These are phyloP conservation scores for Zasmidium cellare DNA, from an alignment of 2,329 filamentous ascomycete genomes.

Conservation along the genomic window DNA sequence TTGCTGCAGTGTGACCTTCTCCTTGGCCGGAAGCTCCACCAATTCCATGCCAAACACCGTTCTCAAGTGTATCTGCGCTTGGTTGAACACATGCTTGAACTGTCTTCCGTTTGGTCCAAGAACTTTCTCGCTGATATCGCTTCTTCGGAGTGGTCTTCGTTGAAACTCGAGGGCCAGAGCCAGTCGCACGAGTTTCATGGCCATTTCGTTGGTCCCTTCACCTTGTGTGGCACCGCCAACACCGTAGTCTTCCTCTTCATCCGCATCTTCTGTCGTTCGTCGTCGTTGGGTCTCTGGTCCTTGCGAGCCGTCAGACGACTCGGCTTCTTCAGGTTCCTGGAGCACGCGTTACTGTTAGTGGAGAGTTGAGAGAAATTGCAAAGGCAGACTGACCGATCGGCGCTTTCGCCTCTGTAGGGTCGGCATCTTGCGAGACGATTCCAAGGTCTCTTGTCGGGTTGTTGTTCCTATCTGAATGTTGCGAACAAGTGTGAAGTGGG, in stretches of 20 bases:
- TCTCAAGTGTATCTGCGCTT: slow-evolving; percentile 71
- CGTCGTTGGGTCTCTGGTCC: slow-evolving; percentile 34
- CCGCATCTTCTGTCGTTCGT: slow-evolving; percentile 19
- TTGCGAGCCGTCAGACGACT: slow-evolving; percentile 24
- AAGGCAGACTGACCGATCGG: slow-evolving; percentile 25
- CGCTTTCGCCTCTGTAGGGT: slow-evolving; percentile 25
- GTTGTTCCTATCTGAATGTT: too few species aligned
- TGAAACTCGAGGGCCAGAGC: slow-evolving; percentile 63
- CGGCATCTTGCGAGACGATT: slow-evolving; percentile 12
- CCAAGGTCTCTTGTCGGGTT: too few species aligned
- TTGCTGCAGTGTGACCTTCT: slow-evolving; percentile 79
- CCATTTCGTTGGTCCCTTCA: slow-evolving; percentile 44
- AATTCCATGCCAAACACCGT: slow-evolving; percentile 89
- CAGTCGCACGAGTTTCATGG: slow-evolving; percentile 63
- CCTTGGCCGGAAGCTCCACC: slow-evolving; percentile 75
- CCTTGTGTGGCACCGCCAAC: slow-evolving; percentile 27
- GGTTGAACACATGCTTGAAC: slow-evolving; percentile 75
- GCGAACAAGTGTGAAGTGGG: background rate
- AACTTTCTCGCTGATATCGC: slow-evolving; percentile 64
- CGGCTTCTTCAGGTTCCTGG: slow-evolving; percentile 26
- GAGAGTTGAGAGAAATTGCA: background rate
- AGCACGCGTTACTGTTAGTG: slow-evolving; percentile 1
- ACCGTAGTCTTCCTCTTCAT: slow-evolving; percentile 22
- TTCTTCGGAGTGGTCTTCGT: slow-evolving; percentile 57
- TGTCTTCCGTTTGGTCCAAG: slow-evolving; percentile 67